phyloP scores from a whole-genome alignment of 2,329 filamentous ascomycete species.

The Xylaria sp. region DNA sequence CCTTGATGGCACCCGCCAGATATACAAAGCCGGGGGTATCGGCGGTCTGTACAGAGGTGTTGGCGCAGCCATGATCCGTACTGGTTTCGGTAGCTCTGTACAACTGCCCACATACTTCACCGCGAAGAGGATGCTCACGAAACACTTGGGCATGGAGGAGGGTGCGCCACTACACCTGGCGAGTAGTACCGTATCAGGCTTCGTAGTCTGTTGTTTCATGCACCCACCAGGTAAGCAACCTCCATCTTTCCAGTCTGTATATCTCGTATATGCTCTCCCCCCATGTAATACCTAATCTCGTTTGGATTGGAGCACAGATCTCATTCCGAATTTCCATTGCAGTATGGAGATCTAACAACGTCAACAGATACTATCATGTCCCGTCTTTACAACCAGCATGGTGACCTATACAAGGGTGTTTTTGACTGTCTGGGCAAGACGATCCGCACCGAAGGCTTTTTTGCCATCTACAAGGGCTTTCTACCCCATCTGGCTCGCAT shows the following conservation, averaged over 20 bases:
- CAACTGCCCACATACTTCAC: slow-evolving; percentile 99
- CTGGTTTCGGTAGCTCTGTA: slow-evolving; percentile 93
- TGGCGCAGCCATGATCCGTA: slow-evolving; percentile 92
- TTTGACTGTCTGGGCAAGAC: slow-evolving; percentile 94
- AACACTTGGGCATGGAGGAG: slow-evolving; percentile 88
- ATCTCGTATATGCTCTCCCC: slow-evolving; percentile 4
- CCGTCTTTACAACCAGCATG: slow-evolving; percentile 98
- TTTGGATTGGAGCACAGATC: neutral
- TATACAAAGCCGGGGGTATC: slow-evolving; percentile 81
- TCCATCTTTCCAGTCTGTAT: slow-evolving; percentile 8
- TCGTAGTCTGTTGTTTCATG: slow-evolving; percentile 98
- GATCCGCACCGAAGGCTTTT: slow-evolving; percentile 85
- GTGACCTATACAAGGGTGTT: slow-evolving; percentile 93
- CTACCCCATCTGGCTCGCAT: slow-evolving; percentile 94
- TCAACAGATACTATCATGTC: slow-evolving; percentile 92
- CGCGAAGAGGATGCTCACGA: slow-evolving; percentile 85
- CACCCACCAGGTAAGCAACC: slow-evolving; percentile 82
- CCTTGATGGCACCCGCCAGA: slow-evolving; percentile 81
- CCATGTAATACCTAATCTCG: neutral
- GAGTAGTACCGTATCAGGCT: slow-evolving; percentile 89
- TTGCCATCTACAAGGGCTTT: slow-evolving; percentile 98
- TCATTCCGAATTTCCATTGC: neutral
- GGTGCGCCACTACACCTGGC: slow-evolving; percentile 88
- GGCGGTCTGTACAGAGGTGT: slow-evolving; percentile 90
- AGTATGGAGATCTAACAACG: slow-evolving; percentile 6